Conservation (phyloP, 495 filamentous ascomycete species). For the Glonium stellatum region DNA sequence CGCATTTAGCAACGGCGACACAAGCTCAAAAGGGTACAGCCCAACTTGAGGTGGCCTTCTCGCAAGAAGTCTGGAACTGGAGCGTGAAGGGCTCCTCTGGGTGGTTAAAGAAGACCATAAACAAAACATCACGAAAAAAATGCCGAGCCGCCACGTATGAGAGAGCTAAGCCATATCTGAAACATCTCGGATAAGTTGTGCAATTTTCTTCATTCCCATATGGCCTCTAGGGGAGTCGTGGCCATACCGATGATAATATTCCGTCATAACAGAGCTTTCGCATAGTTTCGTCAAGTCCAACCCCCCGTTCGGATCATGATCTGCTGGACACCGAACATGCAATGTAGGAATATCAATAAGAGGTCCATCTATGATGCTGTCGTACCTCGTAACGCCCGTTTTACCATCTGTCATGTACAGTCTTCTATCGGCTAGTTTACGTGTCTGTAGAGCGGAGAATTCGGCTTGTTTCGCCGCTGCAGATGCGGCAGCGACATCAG, state of each 20-base stretch:
- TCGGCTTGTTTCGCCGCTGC: no score
- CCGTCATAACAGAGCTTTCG: background rate
- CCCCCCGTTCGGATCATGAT: background rate
- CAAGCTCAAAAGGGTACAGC: no score
- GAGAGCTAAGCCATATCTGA: no score
- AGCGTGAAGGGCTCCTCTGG: no score
- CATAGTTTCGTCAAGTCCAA: background rate
- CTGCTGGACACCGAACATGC: constrained; percentile 1
- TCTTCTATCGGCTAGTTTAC: background rate
- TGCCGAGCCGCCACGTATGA: no score
- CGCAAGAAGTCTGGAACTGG: no score
- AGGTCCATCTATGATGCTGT: background rate
- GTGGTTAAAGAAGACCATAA: no score
- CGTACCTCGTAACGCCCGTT: background rate
- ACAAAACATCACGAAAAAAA: no score
- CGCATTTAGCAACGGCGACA: no score
- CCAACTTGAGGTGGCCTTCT: no score
- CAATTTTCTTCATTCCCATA: background rate
- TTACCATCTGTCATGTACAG: background rate
- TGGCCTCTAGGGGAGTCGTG: background rate
- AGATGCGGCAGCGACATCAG: no score
- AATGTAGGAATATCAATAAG: constrained; percentile 1
- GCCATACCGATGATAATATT: background rate
- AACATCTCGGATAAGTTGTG: background rate
- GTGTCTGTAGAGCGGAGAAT: no score